Conservation (phyloP, 2,329 filamentous ascomycete species). For the Penicillium expansum region DNA sequence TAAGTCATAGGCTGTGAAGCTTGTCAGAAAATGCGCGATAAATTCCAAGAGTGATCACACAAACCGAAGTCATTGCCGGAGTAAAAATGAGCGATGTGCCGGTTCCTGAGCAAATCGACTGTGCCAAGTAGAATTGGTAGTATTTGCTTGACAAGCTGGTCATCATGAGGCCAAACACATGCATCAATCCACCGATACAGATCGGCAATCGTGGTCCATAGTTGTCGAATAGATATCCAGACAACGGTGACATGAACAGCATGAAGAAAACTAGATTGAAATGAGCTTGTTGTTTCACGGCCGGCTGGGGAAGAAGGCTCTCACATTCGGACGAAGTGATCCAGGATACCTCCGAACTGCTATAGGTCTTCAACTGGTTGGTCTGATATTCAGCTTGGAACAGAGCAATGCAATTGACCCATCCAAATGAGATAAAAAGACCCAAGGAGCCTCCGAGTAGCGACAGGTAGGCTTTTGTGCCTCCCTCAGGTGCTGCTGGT, state of each 20-base stretch:
- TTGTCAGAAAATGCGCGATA: neutral
- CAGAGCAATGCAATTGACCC: constrained; percentile 50
- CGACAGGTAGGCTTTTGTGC: constrained; percentile 30
- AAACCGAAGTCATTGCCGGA: neutral
- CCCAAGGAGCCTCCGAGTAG: constrained; percentile 47
- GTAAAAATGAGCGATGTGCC: neutral
- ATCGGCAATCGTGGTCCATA: constrained; percentile 58
- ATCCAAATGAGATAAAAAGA: constrained; percentile 49
- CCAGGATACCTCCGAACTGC: constrained; percentile 55
- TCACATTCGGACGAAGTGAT: constrained; percentile 53
- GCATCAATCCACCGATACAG: constrained; percentile 48
- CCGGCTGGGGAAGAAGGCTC: constrained; percentile 31
- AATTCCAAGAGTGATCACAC: neutral
- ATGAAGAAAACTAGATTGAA: constrained; percentile 23
- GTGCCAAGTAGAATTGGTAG: constrained; percentile 34
- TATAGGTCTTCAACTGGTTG: constrained; percentile 45
- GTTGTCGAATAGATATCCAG: constrained; percentile 61
- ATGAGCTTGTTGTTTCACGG: neutral
- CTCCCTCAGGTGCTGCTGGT: constrained; percentile 16
- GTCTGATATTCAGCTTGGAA: constrained; percentile 60
- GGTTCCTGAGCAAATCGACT: neutral
- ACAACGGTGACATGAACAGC: constrained; percentile 42
- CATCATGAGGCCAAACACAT: constrained; percentile 57
- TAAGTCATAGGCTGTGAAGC: constrained; percentile 33
- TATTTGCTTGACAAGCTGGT: constrained; percentile 49